These are phyloP conservation scores for Saccharomyces eubayanus DNA, from an alignment of 805 yeast species.

Conservation along the genomic window DNA sequence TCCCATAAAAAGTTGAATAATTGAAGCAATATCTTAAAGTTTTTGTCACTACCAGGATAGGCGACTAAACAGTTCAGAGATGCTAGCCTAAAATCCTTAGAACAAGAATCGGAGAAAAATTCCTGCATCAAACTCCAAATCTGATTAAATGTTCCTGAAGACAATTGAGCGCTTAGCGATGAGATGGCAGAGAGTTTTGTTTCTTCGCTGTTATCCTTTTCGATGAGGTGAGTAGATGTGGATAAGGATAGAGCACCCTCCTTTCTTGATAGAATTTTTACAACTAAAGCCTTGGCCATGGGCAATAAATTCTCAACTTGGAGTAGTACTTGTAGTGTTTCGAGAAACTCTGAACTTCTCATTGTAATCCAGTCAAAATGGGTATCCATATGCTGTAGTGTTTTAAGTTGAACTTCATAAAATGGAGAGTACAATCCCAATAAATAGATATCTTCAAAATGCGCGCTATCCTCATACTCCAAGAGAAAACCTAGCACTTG, in stretches of 20 bases:
- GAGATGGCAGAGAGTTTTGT: conserved; percentile 43
- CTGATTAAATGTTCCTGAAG: conserved; percentile 8
- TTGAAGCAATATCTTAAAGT: conserved; percentile 13
- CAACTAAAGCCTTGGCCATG: conserved; percentile 37
- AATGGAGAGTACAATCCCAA: conserved; percentile 33
- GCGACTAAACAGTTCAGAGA: conserved; percentile 17
- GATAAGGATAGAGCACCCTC: conserved; percentile 16
- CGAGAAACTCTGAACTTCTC: conserved; percentile 5
- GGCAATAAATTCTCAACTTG: conserved; percentile 32
- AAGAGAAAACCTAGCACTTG: conserved; percentile 29
- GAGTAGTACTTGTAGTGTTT: conserved; percentile 21
- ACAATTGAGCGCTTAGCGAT: conserved; percentile 41
- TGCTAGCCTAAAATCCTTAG: conserved; percentile 21
- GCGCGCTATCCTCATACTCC: conserved; percentile 10
- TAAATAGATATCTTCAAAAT: conserved; percentile 24
- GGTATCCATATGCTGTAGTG: conserved; percentile 30
- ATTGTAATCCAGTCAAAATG: neutral
- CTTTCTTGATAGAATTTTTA: conserved; percentile 29
- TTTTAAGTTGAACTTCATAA: conserved; percentile 40
- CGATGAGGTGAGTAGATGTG: conserved; percentile 18
- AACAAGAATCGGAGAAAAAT: conserved; percentile 16
- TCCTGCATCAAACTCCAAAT: conserved; percentile 7
- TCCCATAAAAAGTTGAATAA: conserved; percentile 43
- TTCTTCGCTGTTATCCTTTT: conserved; percentile 35
- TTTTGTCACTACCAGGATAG: conserved; percentile 3